Conservation (phyloP, 495 filamentous ascomycete species). For the Penicillium diatomitis region DNA sequence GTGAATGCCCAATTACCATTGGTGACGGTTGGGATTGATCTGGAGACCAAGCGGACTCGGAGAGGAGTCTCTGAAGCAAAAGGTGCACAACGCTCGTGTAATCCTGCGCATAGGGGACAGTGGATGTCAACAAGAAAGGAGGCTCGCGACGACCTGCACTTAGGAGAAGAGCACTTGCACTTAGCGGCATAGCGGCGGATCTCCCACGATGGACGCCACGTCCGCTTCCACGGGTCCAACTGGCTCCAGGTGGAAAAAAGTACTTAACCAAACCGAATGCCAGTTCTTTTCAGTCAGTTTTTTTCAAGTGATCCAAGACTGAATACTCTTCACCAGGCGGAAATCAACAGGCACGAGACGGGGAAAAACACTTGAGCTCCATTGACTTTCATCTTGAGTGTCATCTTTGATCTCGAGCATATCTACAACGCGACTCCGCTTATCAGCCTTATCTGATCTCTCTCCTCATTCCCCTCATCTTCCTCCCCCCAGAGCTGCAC, state of each 20-base stretch:
- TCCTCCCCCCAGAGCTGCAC: background rate
- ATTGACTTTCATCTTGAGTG: too few species aligned
- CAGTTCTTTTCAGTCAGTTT: too few species aligned
- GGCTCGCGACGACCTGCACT: slow-evolving; percentile 53
- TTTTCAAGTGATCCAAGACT: too few species aligned
- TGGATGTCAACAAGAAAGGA: slow-evolving; percentile 5
- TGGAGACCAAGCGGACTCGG: background rate
- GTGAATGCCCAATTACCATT: background rate
- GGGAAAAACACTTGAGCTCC: too few species aligned
- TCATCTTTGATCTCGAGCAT: too few species aligned
- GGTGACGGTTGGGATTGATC: background rate
- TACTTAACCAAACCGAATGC: too few species aligned
- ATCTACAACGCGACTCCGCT: too few species aligned
- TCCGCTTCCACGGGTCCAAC: slow-evolving; percentile 3
- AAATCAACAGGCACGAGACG: too few species aligned
- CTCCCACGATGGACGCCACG: slow-evolving; percentile 5
- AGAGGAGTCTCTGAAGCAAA: background rate
- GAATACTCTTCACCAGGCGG: too few species aligned
- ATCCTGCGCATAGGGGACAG: slow-evolving; percentile 33
- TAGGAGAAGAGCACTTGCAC: slow-evolving; percentile 47
- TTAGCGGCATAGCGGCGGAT: slow-evolving; percentile 20
- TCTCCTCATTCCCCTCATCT: background rate
- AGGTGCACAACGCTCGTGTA: slow-evolving; percentile 12
- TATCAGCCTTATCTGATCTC: background rate
- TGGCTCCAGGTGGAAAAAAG: background rate